These are phyloP conservation scores for Citrullus amarus DNA, from an alignment of 306 rosid species.

Conservation along the genomic window DNA sequence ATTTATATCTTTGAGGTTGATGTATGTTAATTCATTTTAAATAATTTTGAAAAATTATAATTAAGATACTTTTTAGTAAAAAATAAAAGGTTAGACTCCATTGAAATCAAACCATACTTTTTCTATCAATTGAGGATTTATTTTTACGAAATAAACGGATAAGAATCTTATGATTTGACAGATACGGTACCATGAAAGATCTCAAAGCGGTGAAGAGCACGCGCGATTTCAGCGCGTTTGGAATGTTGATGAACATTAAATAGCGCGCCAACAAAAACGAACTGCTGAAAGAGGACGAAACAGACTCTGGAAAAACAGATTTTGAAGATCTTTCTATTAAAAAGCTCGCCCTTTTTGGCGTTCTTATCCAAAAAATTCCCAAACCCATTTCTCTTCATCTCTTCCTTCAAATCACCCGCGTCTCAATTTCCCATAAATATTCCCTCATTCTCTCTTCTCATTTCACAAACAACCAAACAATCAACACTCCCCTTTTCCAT, in stretches of 20 bases:
- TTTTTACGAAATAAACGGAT: neutral
- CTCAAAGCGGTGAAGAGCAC: neutral
- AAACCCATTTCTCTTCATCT: neutral
- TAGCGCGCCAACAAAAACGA: slow-evolving; percentile 3
- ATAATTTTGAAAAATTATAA: no score
- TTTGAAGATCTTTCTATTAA: neutral
- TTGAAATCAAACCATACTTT: no score
- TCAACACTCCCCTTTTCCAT: neutral
- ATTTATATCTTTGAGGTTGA: no score
- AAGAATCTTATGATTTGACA: neutral
- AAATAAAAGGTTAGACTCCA: no score
- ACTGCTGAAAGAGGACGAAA: neutral
- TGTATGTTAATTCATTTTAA: no score
- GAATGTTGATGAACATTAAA: slow-evolving; percentile 3
- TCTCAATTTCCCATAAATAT: neutral
- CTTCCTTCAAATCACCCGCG: neutral
- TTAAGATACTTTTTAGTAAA: no score
- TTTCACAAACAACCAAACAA: neutral
- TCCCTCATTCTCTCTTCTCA: neutral
- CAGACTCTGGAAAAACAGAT: neutral
- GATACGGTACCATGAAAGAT: neutral
- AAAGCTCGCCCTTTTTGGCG: neutral
- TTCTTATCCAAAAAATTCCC: neutral
- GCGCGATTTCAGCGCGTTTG: neutral
- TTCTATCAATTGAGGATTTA: no score